Base-by-base conservation (phyloP, 345 rosid genomes). In the Rhodamnia rubescens region DNA sequence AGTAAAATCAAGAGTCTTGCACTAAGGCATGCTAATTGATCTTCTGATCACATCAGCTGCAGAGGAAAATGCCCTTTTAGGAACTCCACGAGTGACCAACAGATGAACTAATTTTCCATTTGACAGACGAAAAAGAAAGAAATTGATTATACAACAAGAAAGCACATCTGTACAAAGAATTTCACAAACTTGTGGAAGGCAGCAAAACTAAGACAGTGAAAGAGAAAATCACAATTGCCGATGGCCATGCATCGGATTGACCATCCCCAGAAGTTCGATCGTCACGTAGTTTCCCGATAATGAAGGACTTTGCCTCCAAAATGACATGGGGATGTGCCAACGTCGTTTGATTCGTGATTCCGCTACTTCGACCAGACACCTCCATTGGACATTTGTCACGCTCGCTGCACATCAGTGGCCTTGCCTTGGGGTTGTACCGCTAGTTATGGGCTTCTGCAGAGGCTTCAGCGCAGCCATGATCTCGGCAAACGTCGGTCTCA, bases 381-480 rank as follows among this genome's bases (percentile, higher is more conserved):
- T 69, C 24, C 24, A 2, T 69, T 22, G 58, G 1, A 82, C 58
- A 16, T 0, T 0, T 20, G 61, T 14, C 61, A 0, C 0, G 44
- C 61, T 82, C 3, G 2, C 1, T 32, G 29, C 26, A 59, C 54
- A 82, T 47, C 54, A 85, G 59, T n/a, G 84, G 36, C 85, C 57
- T 85, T 61, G 89, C 89, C 98, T 90, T 2, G 91, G 91, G 51
- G 78, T 91, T 74, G 88, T 91, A 51, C 92, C 36, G 83, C 89
- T 87, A 59, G 91, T 87, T 85, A 92, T 57, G 24, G 98, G 96
- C 90, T 91, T 95, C 92, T 95, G 98, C 90, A 94, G 88, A n/a
- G 96, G 97, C 92, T 92, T 95, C 91, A 96, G 87, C 59, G 92
- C 95, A 83, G 94, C 93, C 97, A 96, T 94, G 84, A 96, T 96